These are phyloP conservation scores for Crucihimalaya himalaica DNA, from an alignment of 345 rosid genomes.

Conservation along the genomic window DNA sequence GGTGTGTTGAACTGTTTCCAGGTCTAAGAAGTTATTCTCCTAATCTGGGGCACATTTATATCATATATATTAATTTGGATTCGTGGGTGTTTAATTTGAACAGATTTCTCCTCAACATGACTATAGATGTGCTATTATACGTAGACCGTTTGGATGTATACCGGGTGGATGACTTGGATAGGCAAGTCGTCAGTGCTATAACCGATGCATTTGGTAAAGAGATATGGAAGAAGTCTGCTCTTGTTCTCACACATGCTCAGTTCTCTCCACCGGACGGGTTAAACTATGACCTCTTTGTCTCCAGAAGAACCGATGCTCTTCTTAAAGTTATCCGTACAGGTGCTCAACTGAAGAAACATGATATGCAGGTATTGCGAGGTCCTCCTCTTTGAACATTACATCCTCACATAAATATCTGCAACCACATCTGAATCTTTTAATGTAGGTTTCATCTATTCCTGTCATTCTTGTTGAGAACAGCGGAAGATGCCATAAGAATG, in stretches of 20 bases:
- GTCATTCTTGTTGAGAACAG: conserved; percentile 61
- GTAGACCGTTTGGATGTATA: conserved; percentile 86
- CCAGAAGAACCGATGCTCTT: conserved; percentile 73
- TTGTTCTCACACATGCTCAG: conserved; percentile 89
- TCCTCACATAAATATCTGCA: neutral
- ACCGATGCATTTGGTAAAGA: conserved; percentile 82
- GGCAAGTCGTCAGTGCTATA: conserved; percentile 68
- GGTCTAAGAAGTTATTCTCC: neutral
- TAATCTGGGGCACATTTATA: conserved; percentile 20
- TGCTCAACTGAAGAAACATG: conserved; percentile 55
- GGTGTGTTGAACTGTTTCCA: conserved; percentile 44
- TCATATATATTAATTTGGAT: conserved; percentile 26
- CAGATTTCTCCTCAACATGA: conserved; percentile 78
- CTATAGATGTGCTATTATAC: conserved; percentile 68
- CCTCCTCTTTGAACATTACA: neutral
- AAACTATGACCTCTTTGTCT: conserved; percentile 61
- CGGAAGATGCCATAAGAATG: conserved; percentile 64
- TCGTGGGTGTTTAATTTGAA: conserved; percentile 10
- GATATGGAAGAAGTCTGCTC: conserved; percentile 74
- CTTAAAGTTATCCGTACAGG: conserved; percentile 57
- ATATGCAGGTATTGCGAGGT: conserved; percentile 43
- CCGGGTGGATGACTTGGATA: conserved; percentile 82
- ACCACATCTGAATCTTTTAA: conserved; percentile 1
- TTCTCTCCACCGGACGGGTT: conserved; percentile 82
- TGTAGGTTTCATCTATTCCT: conserved; percentile 47